phyloP scores from a whole-genome alignment of 2,329 filamentous ascomycete genomes.

The Botrytis porri region DNA sequence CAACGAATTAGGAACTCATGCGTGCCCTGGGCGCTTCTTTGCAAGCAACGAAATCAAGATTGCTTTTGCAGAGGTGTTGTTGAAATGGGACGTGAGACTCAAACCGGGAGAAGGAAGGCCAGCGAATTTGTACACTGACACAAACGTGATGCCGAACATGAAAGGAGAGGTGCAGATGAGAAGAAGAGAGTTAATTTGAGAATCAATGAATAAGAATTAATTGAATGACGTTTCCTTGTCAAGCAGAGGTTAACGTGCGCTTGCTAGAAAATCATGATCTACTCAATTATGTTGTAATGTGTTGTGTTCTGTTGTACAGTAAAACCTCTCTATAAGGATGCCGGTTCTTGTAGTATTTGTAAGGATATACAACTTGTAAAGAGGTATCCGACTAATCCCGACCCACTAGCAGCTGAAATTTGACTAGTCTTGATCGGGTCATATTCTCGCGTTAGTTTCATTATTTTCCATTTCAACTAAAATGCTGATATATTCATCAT shows the following conservation, averaged over 20 bases:
- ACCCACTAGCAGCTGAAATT: too few species aligned
- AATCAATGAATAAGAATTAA: not conserved
- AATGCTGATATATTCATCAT: too few species aligned
- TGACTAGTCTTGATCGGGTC: too few species aligned
- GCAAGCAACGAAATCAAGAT: constrained; percentile 41
- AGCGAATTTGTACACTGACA: constrained; percentile 42
- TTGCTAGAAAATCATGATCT: not conserved
- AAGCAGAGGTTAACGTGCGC: not conserved
- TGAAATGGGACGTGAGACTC: constrained; percentile 36
- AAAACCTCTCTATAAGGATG: too few species aligned
- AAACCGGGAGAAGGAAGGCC: constrained; percentile 65
- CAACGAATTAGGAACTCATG: constrained; percentile 37
- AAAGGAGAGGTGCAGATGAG: constrained; percentile 16
- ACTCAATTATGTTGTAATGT: not conserved
- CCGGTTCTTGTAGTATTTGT: too few species aligned
- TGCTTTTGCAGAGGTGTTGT: constrained; percentile 32
- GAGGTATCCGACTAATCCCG: too few species aligned
- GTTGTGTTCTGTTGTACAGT: too few species aligned
- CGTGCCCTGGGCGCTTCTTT: constrained; percentile 44
- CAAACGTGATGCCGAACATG: constrained; percentile 14
- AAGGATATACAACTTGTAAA: too few species aligned
- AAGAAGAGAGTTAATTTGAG: not conserved
- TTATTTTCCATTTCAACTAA: too few species aligned
- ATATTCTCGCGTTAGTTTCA: too few species aligned
- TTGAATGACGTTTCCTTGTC: not conserved